phyloP scores from a whole-genome alignment of 2,329 filamentous ascomycete genomes.

The Xylaria sp. region DNA sequence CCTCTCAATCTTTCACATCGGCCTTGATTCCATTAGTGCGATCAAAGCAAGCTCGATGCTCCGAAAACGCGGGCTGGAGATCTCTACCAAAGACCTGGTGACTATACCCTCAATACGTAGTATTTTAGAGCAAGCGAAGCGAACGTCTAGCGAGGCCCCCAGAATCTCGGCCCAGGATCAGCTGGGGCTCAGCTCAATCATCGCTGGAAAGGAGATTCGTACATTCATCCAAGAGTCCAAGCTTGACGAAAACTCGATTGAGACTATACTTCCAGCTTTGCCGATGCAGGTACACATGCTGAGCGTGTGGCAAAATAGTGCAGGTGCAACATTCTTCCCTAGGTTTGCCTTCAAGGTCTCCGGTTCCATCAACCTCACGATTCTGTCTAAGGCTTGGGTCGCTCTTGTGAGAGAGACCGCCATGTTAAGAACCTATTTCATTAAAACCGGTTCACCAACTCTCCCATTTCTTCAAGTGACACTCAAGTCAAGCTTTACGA shows the following conservation, averaged over 20 bases:
- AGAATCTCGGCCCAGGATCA: not conserved
- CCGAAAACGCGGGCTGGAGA: constrained; percentile 67
- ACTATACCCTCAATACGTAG: constrained; percentile 71
- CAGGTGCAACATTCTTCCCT: constrained; percentile 77
- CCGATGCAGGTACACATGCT: constrained; percentile 87
- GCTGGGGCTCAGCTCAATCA: constrained; percentile 37
- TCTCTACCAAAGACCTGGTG: constrained; percentile 79
- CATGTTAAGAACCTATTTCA: constrained; percentile 76
- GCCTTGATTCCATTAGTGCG: constrained; percentile 90
- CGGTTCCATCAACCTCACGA: constrained; percentile 51
- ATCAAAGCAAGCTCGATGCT: constrained; percentile 84
- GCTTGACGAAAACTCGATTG: constrained; percentile 59
- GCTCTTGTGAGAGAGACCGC: constrained; percentile 64
- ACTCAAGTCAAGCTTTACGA: constrained; percentile 53
- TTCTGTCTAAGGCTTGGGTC: constrained; percentile 70
- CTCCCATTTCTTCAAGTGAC: constrained; percentile 73
- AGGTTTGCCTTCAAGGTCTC: constrained; percentile 72
- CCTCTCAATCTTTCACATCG: constrained; percentile 82
- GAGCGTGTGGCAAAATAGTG: constrained; percentile 75
- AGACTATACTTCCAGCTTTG: constrained; percentile 73
- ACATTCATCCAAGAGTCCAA: constrained; percentile 54
- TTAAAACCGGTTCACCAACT: constrained; percentile 59
- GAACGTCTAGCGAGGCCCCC: not conserved
- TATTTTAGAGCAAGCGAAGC: constrained; percentile 61
- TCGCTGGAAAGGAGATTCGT: constrained; percentile 54